Base-by-base conservation (phyloP, 306 rosid genomes). In the Elaeagnus macrophylla region DNA sequence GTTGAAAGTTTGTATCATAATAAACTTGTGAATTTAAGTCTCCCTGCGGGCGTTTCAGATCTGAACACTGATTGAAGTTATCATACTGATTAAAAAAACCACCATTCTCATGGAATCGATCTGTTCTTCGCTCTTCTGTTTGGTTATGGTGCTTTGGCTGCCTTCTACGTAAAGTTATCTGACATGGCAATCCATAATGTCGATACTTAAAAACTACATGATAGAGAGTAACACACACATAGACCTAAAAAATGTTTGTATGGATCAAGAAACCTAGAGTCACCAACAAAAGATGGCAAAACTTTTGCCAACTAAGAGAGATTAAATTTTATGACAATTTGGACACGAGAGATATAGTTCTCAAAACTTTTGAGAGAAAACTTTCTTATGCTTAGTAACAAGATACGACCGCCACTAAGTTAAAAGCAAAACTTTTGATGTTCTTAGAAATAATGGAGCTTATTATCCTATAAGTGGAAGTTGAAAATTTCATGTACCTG, bases 401-500 rank as follows among this genome's bases (percentile, higher is more conserved):
- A 25, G 32, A 25, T 2, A 5, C 4, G 2, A 25, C 4, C 32
- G 4, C 32, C 4, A 25, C 4, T 25, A 25, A 1, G 32, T 25
- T 25, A 25, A 25, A 25, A 25, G 32, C 32, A 25, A 25, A 25
- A 25, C 2, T 2, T 2, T 1, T 25, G 32, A 25, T 25, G 2
- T 25, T 25, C 32, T 25, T 5, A 25, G 32, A 25, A 25, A 25
- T 25, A 25, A 25, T 25, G 32, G 32, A 1, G 32, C 2, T 25
- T 25, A 25, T 25, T 25, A 25, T 25, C 32, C 4, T 25, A 25
- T 25, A 2, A 25, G 2, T 25, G 32, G 32, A 25, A 25, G 2
- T 25, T 25, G 32, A 25, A 25, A 25, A 25, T 2, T 25, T 25
- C 32, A 25, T 11, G 7, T 70, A 86, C 95, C 93, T 80, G 84